Base-by-base conservation (phyloP, 805 yeast genomes). In the Candida palmyrensis region DNA sequence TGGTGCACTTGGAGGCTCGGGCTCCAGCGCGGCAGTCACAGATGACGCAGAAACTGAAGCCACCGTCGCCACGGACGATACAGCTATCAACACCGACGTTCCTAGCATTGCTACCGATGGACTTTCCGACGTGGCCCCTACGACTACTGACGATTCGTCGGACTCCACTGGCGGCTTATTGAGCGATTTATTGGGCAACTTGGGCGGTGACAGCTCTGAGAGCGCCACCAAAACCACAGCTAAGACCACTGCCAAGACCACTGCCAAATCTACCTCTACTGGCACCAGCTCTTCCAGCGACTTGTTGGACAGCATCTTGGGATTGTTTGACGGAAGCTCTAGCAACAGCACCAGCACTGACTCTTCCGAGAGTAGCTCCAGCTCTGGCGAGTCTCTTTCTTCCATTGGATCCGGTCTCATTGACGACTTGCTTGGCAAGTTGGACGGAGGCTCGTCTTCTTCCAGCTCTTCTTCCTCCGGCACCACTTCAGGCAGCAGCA, bases 341-440 rank as follows among this genome's bases (percentile, higher is more conserved):
- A 18, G 14, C 16, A 13, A 33, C 8, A 18, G 39, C 18, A 29
- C 42, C n/a, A 24, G 29, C 4, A 32, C 41, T 23, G 38, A 22
- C 7, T 23, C 29, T 9, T 31, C 34, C 7, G 6, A 13, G 10
- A 13, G 28, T 15, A 21, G 23, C 23, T 21, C 23, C 23, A 21
- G 23, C 11, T 4, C 8, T 25, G 16, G 6, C 17, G 15, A n/a
- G 5, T 15, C 18, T 25, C 14, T 25, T 6, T 25, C 17, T 15
- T 5, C 9, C 14, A 18, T 17, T 5, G 15, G 15, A 5, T 25
- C 15, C n/a, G 16, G 28, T 25, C 13, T 15, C 11, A 11, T 21
- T 21, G 23, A 21, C 23, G 10, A 9, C n/a, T 29, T 46, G 13
- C 31, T 48, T 17, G 43, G 37, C 15, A 36, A 27, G 12, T 20